Percentiles rank a stretch among this genome's conserved stretches.
Evolutionary conservation across 1,284 basidiomycete species (phyloP).

Genomic region (Fomes fomentarius): DNA sequence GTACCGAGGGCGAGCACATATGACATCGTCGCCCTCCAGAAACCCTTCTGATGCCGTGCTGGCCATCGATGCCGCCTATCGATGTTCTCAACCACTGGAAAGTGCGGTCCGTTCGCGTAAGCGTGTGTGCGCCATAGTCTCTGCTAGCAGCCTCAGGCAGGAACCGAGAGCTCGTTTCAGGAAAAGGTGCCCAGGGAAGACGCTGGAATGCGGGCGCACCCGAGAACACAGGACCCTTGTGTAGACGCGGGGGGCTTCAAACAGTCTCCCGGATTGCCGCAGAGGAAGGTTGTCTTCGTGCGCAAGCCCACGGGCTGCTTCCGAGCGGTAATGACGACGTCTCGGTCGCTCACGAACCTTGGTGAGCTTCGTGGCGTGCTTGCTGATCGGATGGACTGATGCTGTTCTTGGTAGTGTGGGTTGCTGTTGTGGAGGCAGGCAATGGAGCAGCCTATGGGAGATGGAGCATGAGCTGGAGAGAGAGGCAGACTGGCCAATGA

Average conservation of each 20-base stretch:
- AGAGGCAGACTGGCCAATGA: too few species aligned
- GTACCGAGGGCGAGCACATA: not conserved
- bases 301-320: conserved; percentile 8
- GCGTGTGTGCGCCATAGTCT: not conserved
- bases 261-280: not conserved
- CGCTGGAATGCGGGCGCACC: not conserved
- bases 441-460: too few species aligned
- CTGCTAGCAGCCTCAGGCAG: too few species aligned
- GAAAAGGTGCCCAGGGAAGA: not conserved
- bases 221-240: not conserved
- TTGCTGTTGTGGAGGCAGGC: too few species aligned
- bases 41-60: conserved; percentile 1
- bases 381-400: conserved; percentile 22
- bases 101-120: conserved; percentile 4
- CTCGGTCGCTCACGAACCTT: not conserved
- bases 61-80: conserved; percentile 4
- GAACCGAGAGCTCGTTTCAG: not conserved
- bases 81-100: conserved; percentile 3
- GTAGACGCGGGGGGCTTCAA: not conserved
- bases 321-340: conserved; percentile 13
- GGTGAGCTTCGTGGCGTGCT: conserved; percentile 5
- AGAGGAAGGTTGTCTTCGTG: conserved; percentile 14
- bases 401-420: too few species aligned
- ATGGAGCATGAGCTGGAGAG: too few species aligned
- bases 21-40: not conserved